Percentiles rank a stretch among this genome's conserved stretches.
These are phyloP conservation scores for Gaultheria prostrata DNA, from an alignment of 148 eudicot genomes.

Conservation along the genomic window DNA sequence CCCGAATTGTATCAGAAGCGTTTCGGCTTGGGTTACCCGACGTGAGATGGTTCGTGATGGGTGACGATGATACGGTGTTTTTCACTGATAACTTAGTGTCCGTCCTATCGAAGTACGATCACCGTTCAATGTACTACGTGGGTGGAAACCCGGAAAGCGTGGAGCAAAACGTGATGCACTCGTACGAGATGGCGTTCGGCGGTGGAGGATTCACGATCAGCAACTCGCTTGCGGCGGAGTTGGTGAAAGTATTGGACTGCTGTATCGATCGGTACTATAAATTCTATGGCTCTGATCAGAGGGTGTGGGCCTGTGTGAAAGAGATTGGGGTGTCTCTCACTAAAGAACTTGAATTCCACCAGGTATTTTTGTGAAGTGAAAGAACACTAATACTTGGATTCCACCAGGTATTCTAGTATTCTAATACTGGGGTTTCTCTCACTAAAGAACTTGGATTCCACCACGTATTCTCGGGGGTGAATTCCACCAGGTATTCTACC, in stretches of 20 bases:
- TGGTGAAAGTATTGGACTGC: conserved; percentile 53
- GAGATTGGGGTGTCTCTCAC: conserved; percentile 83
- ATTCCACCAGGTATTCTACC: too few species aligned
- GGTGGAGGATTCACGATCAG: conserved; percentile 93
- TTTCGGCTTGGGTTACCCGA: too few species aligned
- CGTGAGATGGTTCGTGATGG: too few species aligned
- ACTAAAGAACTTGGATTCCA: too few species aligned
- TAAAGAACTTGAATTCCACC: conserved; percentile 76
- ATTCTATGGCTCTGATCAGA: conserved; percentile 86
- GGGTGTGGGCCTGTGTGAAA: conserved; percentile 71
- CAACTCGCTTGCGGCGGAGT: conserved; percentile 52
- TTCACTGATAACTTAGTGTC: too few species aligned
- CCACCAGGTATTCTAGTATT: too few species aligned
- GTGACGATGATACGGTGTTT: too few species aligned
- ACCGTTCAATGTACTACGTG: conserved; percentile 60
- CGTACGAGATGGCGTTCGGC: conserved; percentile 82
- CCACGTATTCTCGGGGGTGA: too few species aligned
- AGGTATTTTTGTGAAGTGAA: conserved; percentile 52
- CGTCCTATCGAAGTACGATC: conserved; percentile 68
- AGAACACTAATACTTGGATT: too few species aligned
- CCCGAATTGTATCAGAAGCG: too few species aligned
- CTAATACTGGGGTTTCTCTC: too few species aligned
- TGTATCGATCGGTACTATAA: conserved; percentile 61
- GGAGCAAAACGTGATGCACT: conserved; percentile 71
- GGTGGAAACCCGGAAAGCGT: conserved; percentile 84